These are phyloP conservation scores for Helicostylum pulchrum DNA, from an alignment of 192 early-diverging fungal species.

Conservation along the genomic window DNA sequence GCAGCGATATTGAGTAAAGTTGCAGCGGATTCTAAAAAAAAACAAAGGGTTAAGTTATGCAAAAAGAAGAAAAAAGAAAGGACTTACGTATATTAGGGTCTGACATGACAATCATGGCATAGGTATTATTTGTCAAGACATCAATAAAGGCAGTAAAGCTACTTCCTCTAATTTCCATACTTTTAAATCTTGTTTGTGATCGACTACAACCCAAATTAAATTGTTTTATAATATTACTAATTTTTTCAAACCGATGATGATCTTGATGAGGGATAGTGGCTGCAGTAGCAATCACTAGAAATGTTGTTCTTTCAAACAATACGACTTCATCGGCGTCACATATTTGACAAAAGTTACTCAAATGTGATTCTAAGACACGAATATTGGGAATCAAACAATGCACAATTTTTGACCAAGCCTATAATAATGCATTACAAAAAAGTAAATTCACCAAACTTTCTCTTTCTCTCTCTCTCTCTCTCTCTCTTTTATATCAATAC, in stretches of 20 bases:
- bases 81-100: conserved; percentile 74
- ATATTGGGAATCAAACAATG: conserved; percentile 95
- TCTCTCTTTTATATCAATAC: neutral
- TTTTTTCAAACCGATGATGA: conserved; percentile 84
- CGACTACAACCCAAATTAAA: conserved; percentile 82
- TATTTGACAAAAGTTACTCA: conserved; percentile 75
- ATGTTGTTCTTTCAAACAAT: conserved; percentile 92
- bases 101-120: conserved; percentile 84
- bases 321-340: conserved; percentile 95
- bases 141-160: conserved; percentile 78
- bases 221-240: conserved; percentile 89
- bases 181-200: conserved; percentile 80
- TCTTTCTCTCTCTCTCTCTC: neutral
- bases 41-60: neutral
- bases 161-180: conserved; percentile 81
- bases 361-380: conserved; percentile 67
- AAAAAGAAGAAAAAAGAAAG: neutral
- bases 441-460: neutral
- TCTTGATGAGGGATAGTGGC: conserved; percentile 59
- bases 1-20: conserved; percentile 79
- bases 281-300: conserved; percentile 88
- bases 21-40: conserved; percentile 69
- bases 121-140: conserved; percentile 80
- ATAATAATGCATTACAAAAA: conserved; percentile 7
- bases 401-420: conserved; percentile 97